A percentile compares a stretch with the other conserved stretches of the same genome.
These are phyloP conservation scores for Gloeopeniophorella convolvens DNA, from an alignment of 768 basidiomycete genomes.

Conservation along the genomic window DNA sequence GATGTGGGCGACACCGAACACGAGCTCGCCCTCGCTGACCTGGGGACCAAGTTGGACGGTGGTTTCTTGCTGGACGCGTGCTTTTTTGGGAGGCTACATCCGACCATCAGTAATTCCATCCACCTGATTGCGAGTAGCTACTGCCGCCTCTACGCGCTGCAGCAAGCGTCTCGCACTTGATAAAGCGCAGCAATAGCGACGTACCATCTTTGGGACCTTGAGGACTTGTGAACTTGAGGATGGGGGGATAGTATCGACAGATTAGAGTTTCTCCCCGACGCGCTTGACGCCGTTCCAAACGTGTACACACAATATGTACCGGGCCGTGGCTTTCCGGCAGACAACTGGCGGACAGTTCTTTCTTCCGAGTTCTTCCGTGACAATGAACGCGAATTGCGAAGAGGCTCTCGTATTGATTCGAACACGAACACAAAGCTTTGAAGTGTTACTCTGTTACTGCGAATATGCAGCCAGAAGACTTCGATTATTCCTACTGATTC, in stretches of 20 bases:
- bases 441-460: no score
- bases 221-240: neutral
- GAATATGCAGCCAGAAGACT: no score
- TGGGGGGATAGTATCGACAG: neutral
- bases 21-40: slow-evolving; percentile 92
- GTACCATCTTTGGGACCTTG: slow-evolving; percentile 13
- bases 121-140: slow-evolving; percentile 29
- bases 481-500: no score
- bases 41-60: slow-evolving; percentile 92
- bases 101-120: slow-evolving; percentile 44
- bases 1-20: slow-evolving; percentile 98
- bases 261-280: slow-evolving; percentile 8
- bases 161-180: neutral
- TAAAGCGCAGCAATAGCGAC: neutral
- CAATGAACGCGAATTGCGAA: no score
- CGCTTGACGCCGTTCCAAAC: neutral
- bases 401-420: no score
- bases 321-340: no score
- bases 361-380: no score
- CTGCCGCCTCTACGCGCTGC: neutral
- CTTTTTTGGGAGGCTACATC: slow-evolving; percentile 84
- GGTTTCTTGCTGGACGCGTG: slow-evolving; percentile 72
- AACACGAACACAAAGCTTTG: no score
- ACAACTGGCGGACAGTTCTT: no score
- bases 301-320: slow-evolving; percentile 7